Evolutionary conservation across 106 monocot genomes (phyloP).

Genomic region (Narthecium ossifragum): DNA sequence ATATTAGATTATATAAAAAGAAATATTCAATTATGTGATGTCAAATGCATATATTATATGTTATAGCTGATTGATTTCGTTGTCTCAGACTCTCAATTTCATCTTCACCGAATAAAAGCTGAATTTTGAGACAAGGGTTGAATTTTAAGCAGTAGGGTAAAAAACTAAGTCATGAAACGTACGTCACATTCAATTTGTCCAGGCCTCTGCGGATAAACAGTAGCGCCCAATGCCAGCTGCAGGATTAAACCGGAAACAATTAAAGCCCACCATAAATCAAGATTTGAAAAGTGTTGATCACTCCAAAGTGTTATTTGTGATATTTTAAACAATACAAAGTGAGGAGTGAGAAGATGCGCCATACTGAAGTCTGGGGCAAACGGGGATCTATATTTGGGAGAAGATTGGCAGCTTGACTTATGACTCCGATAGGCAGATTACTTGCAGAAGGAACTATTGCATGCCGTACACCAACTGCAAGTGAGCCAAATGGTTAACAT

Average conservation of each 20-base stretch:
- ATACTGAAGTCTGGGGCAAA: slow-evolving; percentile 43
- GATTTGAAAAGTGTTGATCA: background rate
- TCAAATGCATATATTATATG: too few species aligned
- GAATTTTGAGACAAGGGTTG: background rate
- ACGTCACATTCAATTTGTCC: slow-evolving; percentile 92
- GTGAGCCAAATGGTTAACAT: slow-evolving; percentile 41
- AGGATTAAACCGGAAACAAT: slow-evolving; percentile 1
- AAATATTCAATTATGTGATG: too few species aligned
- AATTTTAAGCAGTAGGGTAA: background rate
- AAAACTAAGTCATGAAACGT: slow-evolving; percentile 14
- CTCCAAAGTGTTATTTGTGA: background rate
- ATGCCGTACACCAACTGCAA: slow-evolving; percentile 22
- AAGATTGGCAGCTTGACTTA: slow-evolving; percentile 45
- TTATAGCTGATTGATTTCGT: too few species aligned
- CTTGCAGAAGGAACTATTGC: slow-evolving; percentile 24
- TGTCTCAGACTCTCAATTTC: too few species aligned
- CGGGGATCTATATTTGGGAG: slow-evolving; percentile 45
- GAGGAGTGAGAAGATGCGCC: background rate
- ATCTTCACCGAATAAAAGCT: too few species aligned
- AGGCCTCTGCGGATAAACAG: slow-evolving; percentile 78
- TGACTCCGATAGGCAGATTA: slow-evolving; percentile 29
- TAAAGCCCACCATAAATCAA: too few species aligned
- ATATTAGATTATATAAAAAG: too few species aligned
- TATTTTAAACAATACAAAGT: background rate
- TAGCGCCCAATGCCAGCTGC: slow-evolving; percentile 35